Base-by-base conservation (phyloP, 352 stramenopile genomes). In the Pythium utonaiense region DNA sequence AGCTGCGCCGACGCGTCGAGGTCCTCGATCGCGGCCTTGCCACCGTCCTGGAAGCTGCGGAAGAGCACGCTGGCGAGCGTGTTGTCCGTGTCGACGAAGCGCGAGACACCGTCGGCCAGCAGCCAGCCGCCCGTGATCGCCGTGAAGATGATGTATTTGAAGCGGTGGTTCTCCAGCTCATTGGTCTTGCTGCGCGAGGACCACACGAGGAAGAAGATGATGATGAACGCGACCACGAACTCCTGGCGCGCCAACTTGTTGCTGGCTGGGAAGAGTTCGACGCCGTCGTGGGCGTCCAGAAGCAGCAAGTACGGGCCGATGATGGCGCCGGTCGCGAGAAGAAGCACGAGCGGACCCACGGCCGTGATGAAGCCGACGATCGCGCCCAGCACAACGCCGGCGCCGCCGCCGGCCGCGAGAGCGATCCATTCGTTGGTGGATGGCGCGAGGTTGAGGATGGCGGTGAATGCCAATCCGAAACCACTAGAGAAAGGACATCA, bases 91-190 rank as follows among this genome's bases (percentile, higher is more conserved):
- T 83, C 80, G 0, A 91, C 60, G 36, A 95, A 74, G n/a, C 84
- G 78, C 2, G 80, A 88, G 5, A 95, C 69, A 22, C 75, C 86
- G 57, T 95, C 86, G 0, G 78, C 63, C 0, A 86, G 73, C 65
- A 95, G 65, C 86, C 86, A 95, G 36, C 84, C 84, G 49, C 86
- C 86, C 0, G 76, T 77, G 24, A 91, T 62, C 6, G 77, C 66
- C 28, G 82, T 83, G 47, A 95, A 88, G n/a, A 93, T 6, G 3
- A 93, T 75, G 60, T 95, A 95, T 73, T 95, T 95, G 76, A 95
- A 89, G 16, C 86, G 84, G 71, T 95, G 86, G 75, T 91, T 93
- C 68, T 95, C 86, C 22, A 93, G 67, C 47, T 95, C 86, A 9
- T 67, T 70, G 6, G 80, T 88, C 78, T 95, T 95, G 62, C 82